These are phyloP conservation scores for Xylaria cubensis DNA, from an alignment of 495 filamentous ascomycete genomes.

Conservation along the genomic window DNA sequence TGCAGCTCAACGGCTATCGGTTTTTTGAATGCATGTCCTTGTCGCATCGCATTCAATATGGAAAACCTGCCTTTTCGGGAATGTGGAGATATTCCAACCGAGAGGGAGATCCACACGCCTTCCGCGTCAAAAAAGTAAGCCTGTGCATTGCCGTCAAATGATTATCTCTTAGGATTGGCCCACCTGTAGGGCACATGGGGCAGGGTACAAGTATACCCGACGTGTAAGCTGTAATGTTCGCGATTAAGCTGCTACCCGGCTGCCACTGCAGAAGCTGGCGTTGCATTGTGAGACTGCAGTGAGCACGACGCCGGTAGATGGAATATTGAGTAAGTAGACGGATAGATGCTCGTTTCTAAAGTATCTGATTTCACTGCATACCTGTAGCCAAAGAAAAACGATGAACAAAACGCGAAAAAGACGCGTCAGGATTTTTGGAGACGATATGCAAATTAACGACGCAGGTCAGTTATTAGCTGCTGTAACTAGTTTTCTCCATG, in stretches of 20 bases:
- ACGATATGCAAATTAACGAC: not conserved
- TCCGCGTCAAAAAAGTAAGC: not conserved
- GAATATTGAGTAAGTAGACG: not conserved
- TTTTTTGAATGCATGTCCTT: not conserved
- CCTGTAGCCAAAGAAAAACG: too few relatives aligned
- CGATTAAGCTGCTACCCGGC: not conserved
- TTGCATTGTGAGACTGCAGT: slow-evolving; percentile 2
- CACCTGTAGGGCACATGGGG: not conserved
- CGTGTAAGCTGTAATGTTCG: not conserved
- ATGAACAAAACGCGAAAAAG: not conserved
- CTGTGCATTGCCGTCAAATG: not conserved
- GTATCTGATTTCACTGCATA: not conserved
- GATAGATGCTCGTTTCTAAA: not conserved
- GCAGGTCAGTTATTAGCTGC: not conserved
- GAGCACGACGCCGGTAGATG: slow-evolving; percentile 5
- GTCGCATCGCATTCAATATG: not conserved
- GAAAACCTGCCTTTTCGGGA: slow-evolving; percentile 22
- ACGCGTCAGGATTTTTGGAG: slow-evolving; percentile 19
- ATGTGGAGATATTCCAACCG: slow-evolving; percentile 21
- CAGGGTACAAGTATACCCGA: not conserved
- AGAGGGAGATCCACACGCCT: slow-evolving; percentile 2
- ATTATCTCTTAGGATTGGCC: not conserved
- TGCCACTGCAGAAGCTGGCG: slow-evolving; percentile 20
- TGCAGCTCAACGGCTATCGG: slow-evolving; percentile 4
- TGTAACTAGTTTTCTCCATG: not conserved